Conservation (phyloP, 352 stramenopile species). For the Phytophthora agathidicida region DNA sequence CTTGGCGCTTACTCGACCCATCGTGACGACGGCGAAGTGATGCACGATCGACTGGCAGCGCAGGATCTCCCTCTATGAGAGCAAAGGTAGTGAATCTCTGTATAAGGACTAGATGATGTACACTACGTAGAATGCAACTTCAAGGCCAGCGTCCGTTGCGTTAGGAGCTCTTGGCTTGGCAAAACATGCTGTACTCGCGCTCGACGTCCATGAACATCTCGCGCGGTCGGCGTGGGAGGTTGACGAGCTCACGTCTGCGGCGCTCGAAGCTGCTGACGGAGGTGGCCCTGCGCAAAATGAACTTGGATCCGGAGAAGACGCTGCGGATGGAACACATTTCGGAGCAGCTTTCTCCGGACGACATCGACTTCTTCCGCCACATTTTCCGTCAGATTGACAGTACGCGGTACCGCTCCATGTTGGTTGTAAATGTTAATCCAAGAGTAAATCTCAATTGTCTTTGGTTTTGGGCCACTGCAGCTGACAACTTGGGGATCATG, state of each 20-base stretch:
- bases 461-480: conserved; percentile 23
- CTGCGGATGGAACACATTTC: conserved; percentile 66
- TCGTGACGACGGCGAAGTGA: conserved; percentile 14
- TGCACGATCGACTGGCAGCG: conserved; percentile 24
- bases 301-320: conserved; percentile 66
- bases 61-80: conserved; percentile 27
- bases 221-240: conserved; percentile 53
- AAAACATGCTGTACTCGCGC: conserved; percentile 45
- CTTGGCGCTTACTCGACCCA: conserved; percentile 78
- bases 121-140: conserved; percentile 14
- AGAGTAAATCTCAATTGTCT: not conserved
- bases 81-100: not conserved
- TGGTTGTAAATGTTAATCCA: not conserved
- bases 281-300: conserved; percentile 67
- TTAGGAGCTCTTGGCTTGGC: not conserved
- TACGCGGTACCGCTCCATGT: conserved; percentile 20
- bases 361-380: conserved; percentile 70
- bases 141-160: conserved; percentile 23
- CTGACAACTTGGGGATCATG: conserved; percentile 67
- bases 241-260: conserved; percentile 56
- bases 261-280: conserved; percentile 64
- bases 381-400: conserved; percentile 77
- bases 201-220: conserved; percentile 52
- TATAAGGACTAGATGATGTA: conserved; percentile 10
- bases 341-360: conserved; percentile 54